A percentile compares a stretch with the other conserved stretches of the same genome.
Conservation (phyloP, 176 grass and related monocot genomes). For the Carex littledalei region DNA sequence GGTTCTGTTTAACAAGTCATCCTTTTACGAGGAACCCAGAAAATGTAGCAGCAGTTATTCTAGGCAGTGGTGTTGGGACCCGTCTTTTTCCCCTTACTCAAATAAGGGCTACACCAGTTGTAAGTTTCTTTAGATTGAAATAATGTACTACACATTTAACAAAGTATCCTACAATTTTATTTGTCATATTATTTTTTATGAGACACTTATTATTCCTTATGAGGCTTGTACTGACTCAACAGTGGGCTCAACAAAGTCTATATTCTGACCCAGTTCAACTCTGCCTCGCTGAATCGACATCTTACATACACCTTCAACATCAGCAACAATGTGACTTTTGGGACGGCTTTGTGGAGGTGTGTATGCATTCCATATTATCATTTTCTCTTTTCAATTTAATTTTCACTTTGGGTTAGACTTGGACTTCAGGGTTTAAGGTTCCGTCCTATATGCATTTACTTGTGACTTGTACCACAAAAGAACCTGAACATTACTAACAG, state of each 20-base stretch:
- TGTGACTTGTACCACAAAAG: neutral
- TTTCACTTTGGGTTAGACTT: neutral
- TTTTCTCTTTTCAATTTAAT: constrained; percentile 2
- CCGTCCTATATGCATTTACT: too few species aligned
- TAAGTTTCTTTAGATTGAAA: constrained; percentile 23
- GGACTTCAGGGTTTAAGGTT: neutral
- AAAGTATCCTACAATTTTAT: neutral
- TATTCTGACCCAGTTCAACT: constrained; percentile 93
- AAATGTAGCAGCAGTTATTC: constrained; percentile 69
- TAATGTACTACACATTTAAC: neutral
- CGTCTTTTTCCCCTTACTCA: constrained; percentile 35
- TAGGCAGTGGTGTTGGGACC: constrained; percentile 6
- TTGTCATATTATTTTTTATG: neutral
- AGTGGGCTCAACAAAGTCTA: constrained; percentile 90
- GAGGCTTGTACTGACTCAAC: constrained; percentile 54
- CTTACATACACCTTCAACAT: constrained; percentile 28
- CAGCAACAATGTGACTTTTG: constrained; percentile 45
- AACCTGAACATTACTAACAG: neutral
- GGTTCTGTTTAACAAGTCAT: too few species aligned
- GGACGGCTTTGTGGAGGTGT: constrained; percentile 76
- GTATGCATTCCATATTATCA: neutral
- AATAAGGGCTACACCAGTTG: constrained; percentile 70
- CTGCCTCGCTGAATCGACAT: constrained; percentile 60
- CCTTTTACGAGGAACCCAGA: constrained; percentile 4
- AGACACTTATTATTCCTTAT: too few species aligned